These are phyloP conservation scores for Suhomyces canberraensis DNA, from an alignment of 805 yeast genomes.

Conservation along the genomic window DNA sequence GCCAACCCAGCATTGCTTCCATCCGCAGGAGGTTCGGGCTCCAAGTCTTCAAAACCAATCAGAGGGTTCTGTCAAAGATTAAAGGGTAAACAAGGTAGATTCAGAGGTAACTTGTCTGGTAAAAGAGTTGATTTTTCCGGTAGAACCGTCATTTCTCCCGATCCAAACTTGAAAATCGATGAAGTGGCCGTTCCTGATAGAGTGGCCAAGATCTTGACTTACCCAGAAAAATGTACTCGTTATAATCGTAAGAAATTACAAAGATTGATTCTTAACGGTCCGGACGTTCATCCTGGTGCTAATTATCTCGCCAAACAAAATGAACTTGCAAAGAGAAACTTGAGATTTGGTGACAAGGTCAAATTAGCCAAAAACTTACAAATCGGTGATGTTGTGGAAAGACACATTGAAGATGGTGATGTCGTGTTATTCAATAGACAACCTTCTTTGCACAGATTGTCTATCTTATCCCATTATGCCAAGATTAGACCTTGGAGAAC, in stretches of 20 bases:
- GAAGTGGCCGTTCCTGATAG: slow-evolving; percentile 98
- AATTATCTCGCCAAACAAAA: slow-evolving; percentile 81
- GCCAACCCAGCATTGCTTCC: slow-evolving; percentile 79
- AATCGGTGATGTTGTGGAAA: slow-evolving; percentile 90
- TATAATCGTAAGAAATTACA: slow-evolving; percentile 81
- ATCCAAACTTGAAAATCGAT: slow-evolving; percentile 90
- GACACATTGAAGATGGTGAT: slow-evolving; percentile 97
- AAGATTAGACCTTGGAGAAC: slow-evolving; percentile 98
- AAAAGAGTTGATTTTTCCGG: slow-evolving; percentile 98
- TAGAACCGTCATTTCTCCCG: slow-evolving; percentile 97
- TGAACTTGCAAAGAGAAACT: slow-evolving; percentile 82
- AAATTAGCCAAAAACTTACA: slow-evolving; percentile 72
- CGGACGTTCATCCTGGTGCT: slow-evolving; percentile 92
- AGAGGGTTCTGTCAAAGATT: slow-evolving; percentile 95
- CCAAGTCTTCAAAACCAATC: slow-evolving; percentile 69
- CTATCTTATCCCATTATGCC: slow-evolving; percentile 93
- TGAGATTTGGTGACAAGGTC: slow-evolving; percentile 82
- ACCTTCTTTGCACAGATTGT: slow-evolving; percentile 92
- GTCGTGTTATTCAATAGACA: slow-evolving; percentile 94
- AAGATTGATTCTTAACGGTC: slow-evolving; percentile 74
- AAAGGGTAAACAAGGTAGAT: slow-evolving; percentile 98
- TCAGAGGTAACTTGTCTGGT: slow-evolving; percentile 96
- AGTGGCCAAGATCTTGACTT: slow-evolving; percentile 92
- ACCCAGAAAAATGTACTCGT: slow-evolving; percentile 90
- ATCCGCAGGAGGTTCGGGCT: slow-evolving; percentile 53